phyloP scores from a whole-genome alignment of 805 yeast species.

The Candida boidinii region DNA sequence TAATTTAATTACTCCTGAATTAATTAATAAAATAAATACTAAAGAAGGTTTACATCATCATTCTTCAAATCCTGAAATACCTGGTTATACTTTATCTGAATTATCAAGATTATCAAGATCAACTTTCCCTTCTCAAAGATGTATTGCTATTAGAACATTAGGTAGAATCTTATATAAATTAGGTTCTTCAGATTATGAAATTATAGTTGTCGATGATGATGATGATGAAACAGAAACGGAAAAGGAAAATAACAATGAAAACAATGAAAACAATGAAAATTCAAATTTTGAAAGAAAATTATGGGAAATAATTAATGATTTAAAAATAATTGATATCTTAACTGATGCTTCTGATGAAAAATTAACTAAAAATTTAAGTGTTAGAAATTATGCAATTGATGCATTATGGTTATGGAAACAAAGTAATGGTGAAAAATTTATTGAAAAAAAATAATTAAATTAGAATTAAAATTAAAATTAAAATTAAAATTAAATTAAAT shows the following conservation, averaged over 20 bases:
- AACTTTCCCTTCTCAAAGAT: conserved; percentile 74
- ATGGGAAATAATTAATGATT: conserved; percentile 64
- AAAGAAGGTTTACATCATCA: conserved; percentile 82
- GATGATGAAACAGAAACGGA: conserved; percentile 25
- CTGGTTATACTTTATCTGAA: conserved; percentile 88
- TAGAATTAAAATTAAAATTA: not conserved
- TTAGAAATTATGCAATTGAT: conserved; percentile 76
- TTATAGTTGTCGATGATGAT: conserved; percentile 21
- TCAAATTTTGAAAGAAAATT: conserved; percentile 42
- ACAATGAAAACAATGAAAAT: conserved; percentile 22
- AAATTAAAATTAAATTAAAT: not conserved
- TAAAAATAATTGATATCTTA: conserved; percentile 56
- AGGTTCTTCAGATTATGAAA: conserved; percentile 47
- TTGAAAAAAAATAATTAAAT: not conserved
- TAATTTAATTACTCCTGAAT: conserved; percentile 42
- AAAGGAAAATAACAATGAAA: conserved; percentile 25
- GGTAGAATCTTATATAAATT: conserved; percentile 83
- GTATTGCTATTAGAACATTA: conserved; percentile 75
- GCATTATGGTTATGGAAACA: conserved; percentile 85
- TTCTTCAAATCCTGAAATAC: conserved; percentile 76
- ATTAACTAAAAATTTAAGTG: conserved; percentile 57
- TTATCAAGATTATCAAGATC: conserved; percentile 74
- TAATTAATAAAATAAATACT: conserved; percentile 4
- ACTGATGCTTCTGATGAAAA: conserved; percentile 61
- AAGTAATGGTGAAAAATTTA: conserved; percentile 33